Percentiles rank a stretch among this genome's conserved stretches.
Evolutionary conservation across 148 eudicot species (phyloP).

Genomic region (Oxyria digyna): DNA sequence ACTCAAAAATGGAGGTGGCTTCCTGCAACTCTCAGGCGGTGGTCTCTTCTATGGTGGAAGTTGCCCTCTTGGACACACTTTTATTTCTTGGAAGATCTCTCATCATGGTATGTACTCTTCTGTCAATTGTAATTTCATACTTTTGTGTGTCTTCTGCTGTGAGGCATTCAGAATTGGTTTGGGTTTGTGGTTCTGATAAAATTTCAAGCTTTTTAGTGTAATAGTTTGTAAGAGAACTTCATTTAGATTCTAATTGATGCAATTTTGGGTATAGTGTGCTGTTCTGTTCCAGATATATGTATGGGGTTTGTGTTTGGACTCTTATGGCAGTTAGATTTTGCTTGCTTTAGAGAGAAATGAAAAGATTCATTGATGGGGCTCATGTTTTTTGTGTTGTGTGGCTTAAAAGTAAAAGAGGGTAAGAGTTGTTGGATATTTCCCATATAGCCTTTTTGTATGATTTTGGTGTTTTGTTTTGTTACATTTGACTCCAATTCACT

Average conservation of each 20-base stretch:
- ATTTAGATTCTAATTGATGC: not conserved
- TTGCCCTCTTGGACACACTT: conserved; percentile 27
- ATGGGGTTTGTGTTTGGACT: not conserved
- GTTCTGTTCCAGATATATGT: not conserved
- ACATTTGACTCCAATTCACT: not conserved
- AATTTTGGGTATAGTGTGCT: not conserved
- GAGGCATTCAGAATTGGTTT: not conserved
- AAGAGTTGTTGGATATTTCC: not conserved
- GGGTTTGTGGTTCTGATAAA: not conserved
- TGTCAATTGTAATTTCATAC: conserved; percentile 8
- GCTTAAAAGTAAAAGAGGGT: not conserved
- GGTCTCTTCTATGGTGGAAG: conserved; percentile 26
- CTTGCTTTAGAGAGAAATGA: not conserved
- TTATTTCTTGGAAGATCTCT: conserved; percentile 50
- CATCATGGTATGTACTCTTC: conserved; percentile 26
- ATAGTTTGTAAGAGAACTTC: not conserved
- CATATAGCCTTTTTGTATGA: not conserved
- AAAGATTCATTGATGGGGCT: not conserved
- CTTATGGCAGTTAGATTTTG: not conserved
- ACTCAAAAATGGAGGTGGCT: conserved; percentile 33
- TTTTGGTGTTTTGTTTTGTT: not conserved
- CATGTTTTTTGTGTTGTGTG: not conserved
- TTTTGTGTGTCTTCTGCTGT: not conserved
- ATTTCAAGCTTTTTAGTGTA: not conserved
- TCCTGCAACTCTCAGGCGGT: conserved; percentile 21